Evolutionary conservation across 148 eudicot genomes (phyloP), one percentile per base, ranked within the genome.

Genomic region (Rheum nobile): DNA sequence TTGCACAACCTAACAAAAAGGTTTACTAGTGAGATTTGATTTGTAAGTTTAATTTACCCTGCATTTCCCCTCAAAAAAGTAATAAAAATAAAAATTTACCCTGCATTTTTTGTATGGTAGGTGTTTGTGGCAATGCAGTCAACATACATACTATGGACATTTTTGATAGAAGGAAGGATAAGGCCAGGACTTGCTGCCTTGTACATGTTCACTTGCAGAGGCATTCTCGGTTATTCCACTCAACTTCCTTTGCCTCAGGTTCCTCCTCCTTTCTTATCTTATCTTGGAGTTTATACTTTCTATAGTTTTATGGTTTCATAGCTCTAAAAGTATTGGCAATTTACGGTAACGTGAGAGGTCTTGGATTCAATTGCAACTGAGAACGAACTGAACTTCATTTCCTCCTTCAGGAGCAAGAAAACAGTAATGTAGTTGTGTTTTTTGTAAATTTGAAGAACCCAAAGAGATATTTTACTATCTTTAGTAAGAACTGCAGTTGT

Each of bases 181-280:
- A 86, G 99, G 73, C 94, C 99, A 2, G 93, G 97, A 0, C 86
- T 96, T 39, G 85, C 99, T 28, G 90, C 99, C 1, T 71, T 92
- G 75, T 88, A 87, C 79, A 88, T 89, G 87, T 96, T 96, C 84
- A 90, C 99, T 32, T 92, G 85, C 59, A 83, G 99, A 77, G 99
- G 99, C 46, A 87, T 96, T 82, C 92, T 96, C 52, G 99, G 99
- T 16, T 96, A 96, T 72, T 79, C 92, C 8, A 96, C 99, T 65
- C 97, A 96, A 84, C 96, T 96, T 42, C 99, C 99, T 21, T 67
- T 96, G 78, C 99, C 99, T 71, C 72, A 90, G 99, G 99, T 89
- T 9, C 28, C 17, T 5, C 71, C 14, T 59, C 34, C 34, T 28
- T 59, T 11, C 17, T 10, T 24, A 11, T 29, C 9, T 50, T 8